phyloP scores from a whole-genome alignment of 208 protist genomes.

The Trypanosoma mega region DNA sequence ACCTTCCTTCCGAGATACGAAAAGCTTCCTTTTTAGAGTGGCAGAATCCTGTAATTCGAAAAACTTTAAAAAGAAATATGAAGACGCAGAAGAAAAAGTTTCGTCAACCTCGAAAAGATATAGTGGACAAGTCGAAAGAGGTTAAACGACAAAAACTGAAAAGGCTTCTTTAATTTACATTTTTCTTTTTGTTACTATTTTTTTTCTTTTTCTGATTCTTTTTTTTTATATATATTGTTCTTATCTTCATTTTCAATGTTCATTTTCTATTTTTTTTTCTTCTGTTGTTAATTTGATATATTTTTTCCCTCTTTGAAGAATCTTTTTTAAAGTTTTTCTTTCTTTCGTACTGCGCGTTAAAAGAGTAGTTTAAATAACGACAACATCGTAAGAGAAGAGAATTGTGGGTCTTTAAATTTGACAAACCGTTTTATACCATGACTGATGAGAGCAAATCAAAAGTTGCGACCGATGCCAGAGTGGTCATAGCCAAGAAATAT shows the following conservation, averaged over 20 bases:
- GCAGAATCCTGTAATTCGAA: conserved; percentile 37
- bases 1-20: conserved; percentile 58
- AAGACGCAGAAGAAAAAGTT: conserved; percentile 27
- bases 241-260: neutral
- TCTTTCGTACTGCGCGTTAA: too few species aligned
- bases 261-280: conserved; percentile 5
- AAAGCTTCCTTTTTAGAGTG: conserved; percentile 56
- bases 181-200: neutral
- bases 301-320: too few species aligned
- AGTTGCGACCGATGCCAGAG: conserved; percentile 27
- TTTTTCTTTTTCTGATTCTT: neutral
- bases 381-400: too few species aligned
- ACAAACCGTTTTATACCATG: conserved; percentile 8
- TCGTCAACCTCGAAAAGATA: neutral
- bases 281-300: too few species aligned
- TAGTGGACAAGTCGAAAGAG: conserved; percentile 18
- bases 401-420: conserved; percentile 1
- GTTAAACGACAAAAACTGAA: conserved; percentile 22
- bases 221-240: conserved; percentile 8
- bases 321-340: too few species aligned
- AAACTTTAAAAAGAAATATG: conserved; percentile 37
- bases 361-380: too few species aligned
- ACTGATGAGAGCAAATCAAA: conserved; percentile 19
- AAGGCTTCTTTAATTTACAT: conserved; percentile 23
- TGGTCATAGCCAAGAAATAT: conserved; percentile 37